These are phyloP conservation scores for Yueomyces sinensis DNA, from an alignment of 805 yeast species.

Conservation along the genomic window DNA sequence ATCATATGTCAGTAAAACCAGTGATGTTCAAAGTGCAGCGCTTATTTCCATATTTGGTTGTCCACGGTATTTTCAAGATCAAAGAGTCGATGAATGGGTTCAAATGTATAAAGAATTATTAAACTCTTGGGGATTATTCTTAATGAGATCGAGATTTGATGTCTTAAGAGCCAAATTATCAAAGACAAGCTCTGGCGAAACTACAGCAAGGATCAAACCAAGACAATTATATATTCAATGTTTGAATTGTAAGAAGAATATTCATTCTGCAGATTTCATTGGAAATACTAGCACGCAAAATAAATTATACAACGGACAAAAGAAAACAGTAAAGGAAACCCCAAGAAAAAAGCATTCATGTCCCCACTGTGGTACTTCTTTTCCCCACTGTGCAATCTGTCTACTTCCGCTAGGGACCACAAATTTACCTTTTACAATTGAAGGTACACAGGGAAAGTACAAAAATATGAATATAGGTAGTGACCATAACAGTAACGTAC, in stretches of 20 bases:
- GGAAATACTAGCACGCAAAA: not conserved
- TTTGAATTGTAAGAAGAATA: constrained; percentile 64
- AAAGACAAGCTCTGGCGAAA: constrained; percentile 33
- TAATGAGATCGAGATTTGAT: constrained; percentile 74
- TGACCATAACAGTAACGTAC: not conserved
- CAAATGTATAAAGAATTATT: constrained; percentile 52
- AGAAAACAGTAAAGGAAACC: not conserved
- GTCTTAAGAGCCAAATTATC: constrained; percentile 61
- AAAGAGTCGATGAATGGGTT: constrained; percentile 67
- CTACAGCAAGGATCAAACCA: constrained; percentile 39
- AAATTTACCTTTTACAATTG: constrained; percentile 21
- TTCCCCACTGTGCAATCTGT: constrained; percentile 88
- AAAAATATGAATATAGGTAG: too few relatives aligned
- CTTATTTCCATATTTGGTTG: constrained; percentile 67
- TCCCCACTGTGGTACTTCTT: constrained; percentile 75
- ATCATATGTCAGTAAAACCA: constrained; percentile 74
- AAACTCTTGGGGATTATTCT: constrained; percentile 70
- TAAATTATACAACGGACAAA: not conserved
- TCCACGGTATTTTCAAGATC: constrained; percentile 70
- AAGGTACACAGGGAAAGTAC: constrained; percentile 11
- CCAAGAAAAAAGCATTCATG: constrained; percentile 30
- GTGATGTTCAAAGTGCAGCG: constrained; percentile 88
- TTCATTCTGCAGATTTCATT: constrained; percentile 24
- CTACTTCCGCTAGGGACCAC: constrained; percentile 58
- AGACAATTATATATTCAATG: constrained; percentile 77